Percentiles rank a stretch among this genome's conserved stretches.
Conservation (phyloP, 75 land plant species). For the Azolla pinnata region DNA sequence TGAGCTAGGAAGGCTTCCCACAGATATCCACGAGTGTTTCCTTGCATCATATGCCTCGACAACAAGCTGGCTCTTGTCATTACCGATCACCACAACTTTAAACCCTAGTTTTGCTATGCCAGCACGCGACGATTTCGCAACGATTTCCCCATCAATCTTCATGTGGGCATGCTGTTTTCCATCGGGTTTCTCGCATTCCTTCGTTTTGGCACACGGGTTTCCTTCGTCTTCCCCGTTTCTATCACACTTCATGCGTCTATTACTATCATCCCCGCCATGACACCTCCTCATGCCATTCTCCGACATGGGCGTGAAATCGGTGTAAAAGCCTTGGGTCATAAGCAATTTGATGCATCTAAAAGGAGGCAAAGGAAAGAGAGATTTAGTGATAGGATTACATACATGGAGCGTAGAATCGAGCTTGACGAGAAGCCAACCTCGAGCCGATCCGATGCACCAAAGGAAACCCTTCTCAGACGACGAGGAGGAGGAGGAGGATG, state of each 20-base stretch:
- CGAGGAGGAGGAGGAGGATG: conserved; percentile 1
- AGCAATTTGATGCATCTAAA: background rate
- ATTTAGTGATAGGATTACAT: conserved; percentile 6
- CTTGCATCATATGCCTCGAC: background rate
- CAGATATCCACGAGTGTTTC: conserved; percentile 3
- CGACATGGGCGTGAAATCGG: too few relatives aligned
- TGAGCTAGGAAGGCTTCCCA: background rate
- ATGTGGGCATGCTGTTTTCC: background rate
- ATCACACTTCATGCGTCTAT: background rate
- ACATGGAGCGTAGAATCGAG: background rate
- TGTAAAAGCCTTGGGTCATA: conserved; percentile 2
- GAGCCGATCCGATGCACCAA: background rate
- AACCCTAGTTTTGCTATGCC: background rate
- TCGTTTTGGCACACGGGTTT: too few relatives aligned
- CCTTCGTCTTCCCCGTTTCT: background rate
- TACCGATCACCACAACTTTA: background rate
- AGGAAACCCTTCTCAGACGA: background rate
- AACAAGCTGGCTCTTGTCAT: background rate
- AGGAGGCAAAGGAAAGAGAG: background rate
- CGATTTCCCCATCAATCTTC: background rate
- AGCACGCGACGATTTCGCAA: background rate
- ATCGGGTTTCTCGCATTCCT: background rate
- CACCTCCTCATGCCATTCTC: too few relatives aligned
- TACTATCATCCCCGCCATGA: too few relatives aligned
- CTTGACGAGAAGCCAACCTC: background rate